Conservation (phyloP, 2,329 filamentous ascomycete genomes). For the Myriosclerotinia curreyana region DNA sequence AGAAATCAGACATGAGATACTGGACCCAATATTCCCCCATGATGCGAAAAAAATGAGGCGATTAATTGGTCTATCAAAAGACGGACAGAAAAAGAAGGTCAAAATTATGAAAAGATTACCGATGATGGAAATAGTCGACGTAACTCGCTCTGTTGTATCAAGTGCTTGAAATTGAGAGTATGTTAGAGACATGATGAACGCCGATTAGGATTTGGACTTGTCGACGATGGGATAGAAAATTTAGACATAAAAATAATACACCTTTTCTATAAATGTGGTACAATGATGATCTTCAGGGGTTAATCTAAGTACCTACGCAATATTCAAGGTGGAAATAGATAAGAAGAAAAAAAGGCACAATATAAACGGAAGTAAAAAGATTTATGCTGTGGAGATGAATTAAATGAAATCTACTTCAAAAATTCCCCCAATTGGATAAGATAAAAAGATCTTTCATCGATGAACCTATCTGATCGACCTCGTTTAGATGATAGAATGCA, state of each 20-base stretch:
- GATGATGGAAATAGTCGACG: slow-evolving; percentile 50
- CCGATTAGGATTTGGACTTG: not conserved
- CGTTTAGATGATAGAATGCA: not conserved
- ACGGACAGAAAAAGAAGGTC: slow-evolving; percentile 48
- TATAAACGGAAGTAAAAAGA: not conserved
- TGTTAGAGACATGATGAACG: slow-evolving; percentile 9
- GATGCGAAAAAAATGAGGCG: slow-evolving; percentile 57
- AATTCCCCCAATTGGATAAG: no score
- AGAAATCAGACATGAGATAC: slow-evolving; percentile 54
- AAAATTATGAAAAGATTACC: slow-evolving; percentile 53
- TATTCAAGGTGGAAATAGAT: not conserved
- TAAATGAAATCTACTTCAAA: no score
- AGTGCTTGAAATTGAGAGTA: slow-evolving; percentile 16
- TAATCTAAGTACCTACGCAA: not conserved
- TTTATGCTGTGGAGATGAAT: no score
- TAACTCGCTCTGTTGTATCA: slow-evolving; percentile 32
- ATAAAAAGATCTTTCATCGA: not conserved
- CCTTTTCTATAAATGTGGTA: slow-evolving; percentile 16
- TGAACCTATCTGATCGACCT: not conserved
- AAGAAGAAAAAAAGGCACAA: not conserved
- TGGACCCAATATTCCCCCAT: slow-evolving; percentile 55
- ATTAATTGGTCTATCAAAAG: slow-evolving; percentile 57
- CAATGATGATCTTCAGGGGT: slow-evolving; percentile 17
- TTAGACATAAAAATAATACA: slow-evolving; percentile 1
- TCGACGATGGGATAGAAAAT: not conserved